phyloP scores from a whole-genome alignment of 1,139 yeast genomes.

The Pneumocystis sp. region DNA sequence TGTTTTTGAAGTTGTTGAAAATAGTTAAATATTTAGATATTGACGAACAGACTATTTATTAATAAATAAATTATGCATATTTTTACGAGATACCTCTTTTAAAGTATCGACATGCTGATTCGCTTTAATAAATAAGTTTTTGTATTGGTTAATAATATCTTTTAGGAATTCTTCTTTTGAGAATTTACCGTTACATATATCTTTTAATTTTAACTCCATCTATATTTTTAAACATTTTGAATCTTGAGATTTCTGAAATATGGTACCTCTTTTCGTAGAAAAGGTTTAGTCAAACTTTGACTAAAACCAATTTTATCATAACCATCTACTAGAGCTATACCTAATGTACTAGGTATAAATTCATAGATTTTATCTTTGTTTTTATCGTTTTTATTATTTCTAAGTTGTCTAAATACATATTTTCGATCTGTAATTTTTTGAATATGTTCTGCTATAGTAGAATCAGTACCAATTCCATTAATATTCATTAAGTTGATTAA shows the following conservation, averaged over 20 bases:
- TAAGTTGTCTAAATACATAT: constrained; percentile 39
- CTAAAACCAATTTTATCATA: constrained; percentile 63
- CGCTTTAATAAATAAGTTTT: constrained; percentile 26
- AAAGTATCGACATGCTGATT: neutral
- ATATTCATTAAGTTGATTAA: constrained; percentile 87
- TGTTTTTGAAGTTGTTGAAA: neutral
- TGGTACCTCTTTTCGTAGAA: constrained; percentile 44
- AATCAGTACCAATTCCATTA: constrained; percentile 97
- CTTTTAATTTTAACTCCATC: constrained; percentile 51
- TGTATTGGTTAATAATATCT: constrained; percentile 45
- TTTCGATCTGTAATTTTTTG: constrained; percentile 57
- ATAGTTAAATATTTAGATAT: neutral
- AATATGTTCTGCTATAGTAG: constrained; percentile 96
- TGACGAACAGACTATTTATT: neutral
- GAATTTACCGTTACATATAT: constrained; percentile 51
- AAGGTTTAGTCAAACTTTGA: constrained; percentile 75
- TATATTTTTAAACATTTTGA: neutral
- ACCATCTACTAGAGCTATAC: constrained; percentile 79
- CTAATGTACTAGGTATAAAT: constrained; percentile 66
- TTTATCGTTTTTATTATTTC: constrained; percentile 3
- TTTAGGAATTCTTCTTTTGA: constrained; percentile 41
- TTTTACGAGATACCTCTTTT: neutral
- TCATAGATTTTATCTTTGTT: constrained; percentile 14
- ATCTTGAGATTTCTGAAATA: neutral
- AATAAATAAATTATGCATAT: neutral